A percentile compares a stretch with the other conserved stretches of the same genome.
phyloP scores from a whole-genome alignment of 768 basidiomycete species.

The Heimioporus sp. region DNA sequence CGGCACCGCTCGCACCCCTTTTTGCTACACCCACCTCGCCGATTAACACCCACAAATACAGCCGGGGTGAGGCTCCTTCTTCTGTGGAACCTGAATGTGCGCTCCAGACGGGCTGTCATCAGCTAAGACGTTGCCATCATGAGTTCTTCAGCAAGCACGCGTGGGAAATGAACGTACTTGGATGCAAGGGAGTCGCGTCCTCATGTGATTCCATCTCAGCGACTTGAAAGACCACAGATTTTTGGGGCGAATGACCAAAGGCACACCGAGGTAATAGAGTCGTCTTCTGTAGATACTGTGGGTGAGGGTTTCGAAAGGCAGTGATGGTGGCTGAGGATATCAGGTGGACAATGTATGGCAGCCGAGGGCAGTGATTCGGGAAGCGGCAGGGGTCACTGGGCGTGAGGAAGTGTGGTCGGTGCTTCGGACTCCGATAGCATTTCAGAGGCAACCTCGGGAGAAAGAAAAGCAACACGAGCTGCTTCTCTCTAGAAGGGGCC shows the following conservation, averaged over 20 bases:
- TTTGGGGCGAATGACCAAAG: conserved; percentile 17
- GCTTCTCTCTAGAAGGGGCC: conserved; percentile 15
- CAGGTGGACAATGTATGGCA: conserved; percentile 8
- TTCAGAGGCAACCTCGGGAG: conserved; percentile 19
- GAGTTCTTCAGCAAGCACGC: conserved; percentile 8
- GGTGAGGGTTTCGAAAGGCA: conserved; percentile 16
- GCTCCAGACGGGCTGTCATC: conserved; percentile 10
- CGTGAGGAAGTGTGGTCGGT: conserved; percentile 19
- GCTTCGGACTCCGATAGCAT: conserved; percentile 20
- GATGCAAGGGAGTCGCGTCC: conserved; percentile 17
- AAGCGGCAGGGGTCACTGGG: conserved; percentile 17
- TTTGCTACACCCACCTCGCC: too few relatives aligned
- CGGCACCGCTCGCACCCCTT: too few relatives aligned
- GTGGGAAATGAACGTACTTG: conserved; percentile 16
- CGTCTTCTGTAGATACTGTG: conserved; percentile 22
- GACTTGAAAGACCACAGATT: conserved; percentile 30
- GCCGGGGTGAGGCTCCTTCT: conserved; percentile 23
- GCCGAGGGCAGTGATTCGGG: conserved; percentile 13
- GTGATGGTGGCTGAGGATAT: conserved; percentile 15
- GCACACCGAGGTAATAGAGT: conserved; percentile 28
- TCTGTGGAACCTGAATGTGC: conserved; percentile 19
- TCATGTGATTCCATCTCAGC: conserved; percentile 7
- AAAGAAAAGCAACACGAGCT: conserved; percentile 9
- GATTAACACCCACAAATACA: too few relatives aligned
- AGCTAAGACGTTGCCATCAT: conserved; percentile 15